phyloP scores from a whole-genome alignment of 2,329 filamentous ascomycete genomes.

The Falciphora oryzae region DNA sequence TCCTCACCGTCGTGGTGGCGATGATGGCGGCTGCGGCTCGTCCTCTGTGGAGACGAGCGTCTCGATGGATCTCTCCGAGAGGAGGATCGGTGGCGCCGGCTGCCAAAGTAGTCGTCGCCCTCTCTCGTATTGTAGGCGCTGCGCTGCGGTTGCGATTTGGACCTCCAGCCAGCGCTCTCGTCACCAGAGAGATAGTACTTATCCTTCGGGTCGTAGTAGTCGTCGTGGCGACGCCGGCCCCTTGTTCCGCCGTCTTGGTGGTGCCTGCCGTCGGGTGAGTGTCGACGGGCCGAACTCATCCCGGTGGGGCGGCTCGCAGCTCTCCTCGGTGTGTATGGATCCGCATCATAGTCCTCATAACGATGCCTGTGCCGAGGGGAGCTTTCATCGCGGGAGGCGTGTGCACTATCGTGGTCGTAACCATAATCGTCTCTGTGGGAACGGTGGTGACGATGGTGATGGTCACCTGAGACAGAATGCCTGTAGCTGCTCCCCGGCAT shows the following conservation, averaged over 20 bases:
- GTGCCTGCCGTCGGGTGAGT: background rate
- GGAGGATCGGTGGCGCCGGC: background rate
- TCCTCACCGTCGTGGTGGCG: background rate
- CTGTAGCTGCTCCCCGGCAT: conserved; percentile 6
- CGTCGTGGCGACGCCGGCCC: background rate
- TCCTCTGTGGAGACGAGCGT: background rate
- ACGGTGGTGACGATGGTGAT: background rate
- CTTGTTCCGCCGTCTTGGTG: background rate
- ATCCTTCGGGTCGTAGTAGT: conserved; percentile 17
- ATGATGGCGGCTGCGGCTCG: background rate
- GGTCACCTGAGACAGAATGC: conserved; percentile 8
- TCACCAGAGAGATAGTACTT: conserved; percentile 17
- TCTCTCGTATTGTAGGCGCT: background rate
- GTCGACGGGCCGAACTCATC: background rate
- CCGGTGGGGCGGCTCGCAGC: background rate
- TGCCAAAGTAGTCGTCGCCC: conserved; percentile 6
- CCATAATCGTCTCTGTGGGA: conserved; percentile 3
- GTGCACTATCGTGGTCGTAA: background rate
- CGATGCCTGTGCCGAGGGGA: background rate
- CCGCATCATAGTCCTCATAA: conserved; percentile 1
- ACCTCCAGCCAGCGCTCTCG: conserved; percentile 10
- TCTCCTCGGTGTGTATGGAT: background rate
- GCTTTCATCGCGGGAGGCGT: background rate
- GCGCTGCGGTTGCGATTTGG: conserved; percentile 2
- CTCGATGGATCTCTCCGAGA: background rate